phyloP scores from a whole-genome alignment of 2,329 filamentous ascomycete genomes.

The Clarireedia paspali region DNA sequence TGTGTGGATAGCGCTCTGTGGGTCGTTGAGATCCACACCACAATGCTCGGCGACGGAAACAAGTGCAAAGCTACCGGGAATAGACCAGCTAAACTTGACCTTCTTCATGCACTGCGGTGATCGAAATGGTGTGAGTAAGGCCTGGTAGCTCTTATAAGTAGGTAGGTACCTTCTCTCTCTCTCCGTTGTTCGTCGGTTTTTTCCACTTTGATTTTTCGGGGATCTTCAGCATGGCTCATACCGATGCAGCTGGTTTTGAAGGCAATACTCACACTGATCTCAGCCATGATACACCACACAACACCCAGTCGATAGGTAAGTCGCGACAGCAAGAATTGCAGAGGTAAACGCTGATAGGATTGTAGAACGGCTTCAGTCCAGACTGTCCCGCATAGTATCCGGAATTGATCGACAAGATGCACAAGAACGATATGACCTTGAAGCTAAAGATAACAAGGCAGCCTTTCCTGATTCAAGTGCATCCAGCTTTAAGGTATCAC shows the following conservation, averaged over 20 bases:
- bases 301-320: background rate
- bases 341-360: background rate
- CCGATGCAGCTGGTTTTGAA: background rate
- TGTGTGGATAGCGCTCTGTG: too few species aligned
- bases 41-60: too few species aligned
- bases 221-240: background rate
- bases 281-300: background rate
- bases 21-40: too few species aligned
- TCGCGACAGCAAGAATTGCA: background rate
- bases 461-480: conserved; percentile 21
- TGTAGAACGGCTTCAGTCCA: conserved; percentile 9
- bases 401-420: conserved; percentile 36
- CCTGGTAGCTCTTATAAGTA: too few species aligned
- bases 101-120: too few species aligned
- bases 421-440: conserved; percentile 34
- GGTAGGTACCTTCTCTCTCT: background rate
- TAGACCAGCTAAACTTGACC: too few species aligned
- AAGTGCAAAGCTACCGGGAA: too few species aligned
- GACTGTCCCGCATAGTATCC: conserved; percentile 19
- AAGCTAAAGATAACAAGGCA: conserved; percentile 33
- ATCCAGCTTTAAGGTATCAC: conserved; percentile 12
- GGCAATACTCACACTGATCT: background rate
- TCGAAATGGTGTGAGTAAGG: too few species aligned
- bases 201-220: background rate
- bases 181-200: background rate